A percentile compares a stretch with the other conserved stretches of the same genome.
phyloP scores from a whole-genome alignment of 108 stramenopile genomes.

The Poteriospumella lacustris region DNA sequence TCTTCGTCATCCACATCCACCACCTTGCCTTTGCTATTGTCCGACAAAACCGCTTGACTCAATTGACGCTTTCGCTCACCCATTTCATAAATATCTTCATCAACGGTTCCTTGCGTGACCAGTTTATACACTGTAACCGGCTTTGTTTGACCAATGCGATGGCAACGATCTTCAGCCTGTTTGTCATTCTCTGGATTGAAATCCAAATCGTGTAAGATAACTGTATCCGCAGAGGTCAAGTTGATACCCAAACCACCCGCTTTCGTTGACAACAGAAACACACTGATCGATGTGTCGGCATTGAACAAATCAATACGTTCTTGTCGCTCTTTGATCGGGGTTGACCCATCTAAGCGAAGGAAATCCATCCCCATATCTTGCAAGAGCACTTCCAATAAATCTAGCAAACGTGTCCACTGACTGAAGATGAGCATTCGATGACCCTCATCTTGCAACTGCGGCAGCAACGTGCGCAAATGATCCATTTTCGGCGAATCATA shows the following conservation, averaged over 20 bases:
- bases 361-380: conserved; percentile 58
- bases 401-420: conserved; percentile 75
- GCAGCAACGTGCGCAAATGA: conserved; percentile 36
- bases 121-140: conserved; percentile 40
- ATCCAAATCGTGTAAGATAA: conserved; percentile 47
- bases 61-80: conserved; percentile 41
- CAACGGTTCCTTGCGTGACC: conserved; percentile 48
- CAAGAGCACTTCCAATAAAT: conserved; percentile 69
- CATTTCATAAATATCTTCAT: conserved; percentile 44
- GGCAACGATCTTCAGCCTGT: conserved; percentile 44
- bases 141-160: conserved; percentile 36
- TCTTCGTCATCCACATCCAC: too few species aligned
- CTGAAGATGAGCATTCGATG: conserved; percentile 70
- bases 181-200: conserved; percentile 50
- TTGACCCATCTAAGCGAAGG: conserved; percentile 70
- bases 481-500: conserved; percentile 53
- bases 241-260: conserved; percentile 79
- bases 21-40: too few species aligned
- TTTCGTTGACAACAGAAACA: conserved; percentile 77
- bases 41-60: conserved; percentile 13
- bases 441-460: conserved; percentile 51
- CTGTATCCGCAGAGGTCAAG: conserved; percentile 56
- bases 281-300: conserved; percentile 54
- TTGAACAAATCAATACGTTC: conserved; percentile 68
- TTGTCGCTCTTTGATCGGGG: conserved; percentile 66